Conservation (phyloP, 1,139 yeast species). For the Nakaseomyces kungkrabaensis region DNA sequence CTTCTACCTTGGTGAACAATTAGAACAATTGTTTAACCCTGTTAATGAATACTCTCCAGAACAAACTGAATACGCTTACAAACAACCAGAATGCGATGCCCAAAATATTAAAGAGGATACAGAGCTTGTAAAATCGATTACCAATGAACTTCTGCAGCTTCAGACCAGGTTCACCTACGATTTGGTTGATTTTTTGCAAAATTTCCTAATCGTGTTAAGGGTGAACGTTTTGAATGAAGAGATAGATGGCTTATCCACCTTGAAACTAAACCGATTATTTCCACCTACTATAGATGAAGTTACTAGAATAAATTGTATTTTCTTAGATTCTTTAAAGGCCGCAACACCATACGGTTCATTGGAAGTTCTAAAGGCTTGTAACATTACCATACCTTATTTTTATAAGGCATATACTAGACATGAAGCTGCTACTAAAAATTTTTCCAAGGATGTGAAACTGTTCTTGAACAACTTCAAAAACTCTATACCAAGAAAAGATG, state of each 20-base stretch:
- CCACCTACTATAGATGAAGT: constrained; percentile 96
- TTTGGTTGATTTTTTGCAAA: constrained; percentile 63
- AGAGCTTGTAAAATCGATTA: constrained; percentile 35
- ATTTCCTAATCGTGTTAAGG: constrained; percentile 70
- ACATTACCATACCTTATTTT: constrained; percentile 74
- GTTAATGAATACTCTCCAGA: constrained; percentile 87
- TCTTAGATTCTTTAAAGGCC: constrained; percentile 59
- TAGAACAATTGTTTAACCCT: constrained; percentile 84
- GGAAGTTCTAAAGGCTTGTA: constrained; percentile 71
- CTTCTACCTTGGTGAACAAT: constrained; percentile 66
- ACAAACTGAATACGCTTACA: constrained; percentile 59
- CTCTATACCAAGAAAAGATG: constrained; percentile 19
- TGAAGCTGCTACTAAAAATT: constrained; percentile 75
- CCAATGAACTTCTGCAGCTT: constrained; percentile 55
- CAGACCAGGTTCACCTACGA: constrained; percentile 69
- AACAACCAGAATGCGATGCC: constrained; percentile 25
- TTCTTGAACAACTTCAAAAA: constrained; percentile 27
- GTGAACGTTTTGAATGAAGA: constrained; percentile 53
- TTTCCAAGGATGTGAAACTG: constrained; percentile 32
- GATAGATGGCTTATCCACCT: constrained; percentile 41
- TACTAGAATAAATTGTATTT: constrained; percentile 75
- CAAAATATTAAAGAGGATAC: constrained; percentile 26
- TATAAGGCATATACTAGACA: constrained; percentile 89
- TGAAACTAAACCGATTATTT: constrained; percentile 63
- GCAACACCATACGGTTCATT: constrained; percentile 61